Evolutionary conservation across 208 protist species (phyloP), one percentile per base, ranked within the genome.

Genomic region (Trypanosoma scelopori): DNA sequence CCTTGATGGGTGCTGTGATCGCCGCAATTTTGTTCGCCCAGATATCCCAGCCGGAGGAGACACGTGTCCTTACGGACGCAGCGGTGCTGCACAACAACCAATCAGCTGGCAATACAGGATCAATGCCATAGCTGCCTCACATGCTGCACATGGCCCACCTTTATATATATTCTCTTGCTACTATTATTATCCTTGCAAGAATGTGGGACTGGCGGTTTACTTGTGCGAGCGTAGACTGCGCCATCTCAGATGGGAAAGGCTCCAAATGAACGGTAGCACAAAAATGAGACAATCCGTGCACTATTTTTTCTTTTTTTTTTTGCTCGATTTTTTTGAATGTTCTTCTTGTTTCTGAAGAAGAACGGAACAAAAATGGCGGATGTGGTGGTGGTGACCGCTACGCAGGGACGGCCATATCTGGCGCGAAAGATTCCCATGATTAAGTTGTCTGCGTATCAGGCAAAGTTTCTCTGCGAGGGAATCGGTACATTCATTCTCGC

Each of bases 401-500:
- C 52, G 39, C 22, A 50, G n/a, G 65, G 61, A 13, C 65, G 65
- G 1, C 28, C 65, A 2, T 70, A 41, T 46, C 71, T 89, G 20
- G 77, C 78, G 12, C 73, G 81, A 22, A 80, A 75, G 55, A 67
- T 92, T 23, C 79, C 81, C 0, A 48, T 91, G 3, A 60, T 85
- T 37, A 71, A 72, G 12, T 69, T 93, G 46, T 82, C 76, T 12
- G 56, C 72, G 52, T 85, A 82, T 47, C 84, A 91, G 65, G 75
- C 79, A 4, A 82, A 79, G 28, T 82, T 84, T 60, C 39, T 93
- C 12, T 82, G 75, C 52, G 84, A 93, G 63, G 82, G 78, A 30
- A 68, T 91, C 41, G 87, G 87, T 58, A 85, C 84, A 15, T 91
- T 93, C 65, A 73, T 93, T 45, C 87, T 90, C 51, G 55, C 87